Evolutionary conservation across 805 yeast genomes (phyloP), one percentile per base, ranked within the genome.

Genomic region (Candida koratica): DNA sequence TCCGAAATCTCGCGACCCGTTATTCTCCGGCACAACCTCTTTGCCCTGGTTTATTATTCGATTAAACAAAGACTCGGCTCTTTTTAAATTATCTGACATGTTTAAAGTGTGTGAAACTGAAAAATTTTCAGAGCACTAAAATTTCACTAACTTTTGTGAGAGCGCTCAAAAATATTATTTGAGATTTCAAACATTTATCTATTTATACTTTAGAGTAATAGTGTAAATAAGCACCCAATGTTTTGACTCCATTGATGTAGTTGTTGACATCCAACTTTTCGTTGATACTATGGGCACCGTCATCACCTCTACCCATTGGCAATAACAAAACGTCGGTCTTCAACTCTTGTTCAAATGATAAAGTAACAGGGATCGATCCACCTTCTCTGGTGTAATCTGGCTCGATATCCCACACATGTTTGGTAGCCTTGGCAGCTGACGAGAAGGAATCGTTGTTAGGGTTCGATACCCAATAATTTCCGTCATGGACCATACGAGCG

Each of bases 321-420:
- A 93, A 76, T 54, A 93, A 71, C 45, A 93, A 71, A 22, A 89
- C 97, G 45, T 81, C 81, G 16, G 94, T 84, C 51, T 84, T 80
- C 54, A 93, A 74, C 57, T 79, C 80, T 53, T 88, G 73, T 69
- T 93, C 96, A 65, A 93, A 93, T 23, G 96, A 83, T 48, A 93
- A 65, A 15, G 99, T 90, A 60, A 93, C 89, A 46, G 99, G 99
- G 56, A 93, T 93, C 4, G 97, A 89, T 25, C 99, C 99, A 54
- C 99, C 99, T 69, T 93, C 99, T 70, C 99, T 81, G 26, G 97
- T 94, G 58, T 86, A 77, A 64, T 93, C 98, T 23, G 98, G 98
- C 45, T 86, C 94, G 31, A 90, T 78, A 46, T 85, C 82, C 89
- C 96, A 93, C 20, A 93, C 98, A 36, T 81, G 80, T 61, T 88